Conservation (phyloP, 257 asterid species). For the Craterostigma plantagineum region DNA sequence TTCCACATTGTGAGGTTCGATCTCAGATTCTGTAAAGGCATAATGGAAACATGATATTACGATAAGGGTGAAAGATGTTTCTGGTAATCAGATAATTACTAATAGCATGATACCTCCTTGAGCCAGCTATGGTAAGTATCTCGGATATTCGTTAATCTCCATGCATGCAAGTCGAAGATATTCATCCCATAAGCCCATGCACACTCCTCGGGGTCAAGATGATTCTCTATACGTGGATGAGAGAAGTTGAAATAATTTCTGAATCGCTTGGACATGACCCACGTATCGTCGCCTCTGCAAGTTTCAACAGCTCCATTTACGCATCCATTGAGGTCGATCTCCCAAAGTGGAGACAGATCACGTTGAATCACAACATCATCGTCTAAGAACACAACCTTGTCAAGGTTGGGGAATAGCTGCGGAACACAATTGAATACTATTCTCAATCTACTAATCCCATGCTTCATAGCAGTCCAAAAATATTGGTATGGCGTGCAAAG, state of each 20-base stretch:
- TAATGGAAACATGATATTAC: no score
- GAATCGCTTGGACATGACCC: conserved; percentile 94
- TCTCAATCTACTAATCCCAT: neutral
- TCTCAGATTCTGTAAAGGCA: conserved; percentile 35
- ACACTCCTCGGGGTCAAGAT: conserved; percentile 77
- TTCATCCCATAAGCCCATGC: conserved; percentile 99
- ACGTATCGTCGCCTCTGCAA: conserved; percentile 76
- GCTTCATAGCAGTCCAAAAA: conserved; percentile 9
- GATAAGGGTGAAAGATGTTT: no score
- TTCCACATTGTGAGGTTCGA: conserved; percentile 55
- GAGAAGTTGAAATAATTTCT: conserved; percentile 89
- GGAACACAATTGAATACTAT: conserved; percentile 12
- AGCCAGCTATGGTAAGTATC: conserved; percentile 81
- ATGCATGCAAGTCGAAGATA: conserved; percentile 63
- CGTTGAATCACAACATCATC: conserved; percentile 84
- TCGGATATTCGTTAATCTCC: conserved; percentile 67
- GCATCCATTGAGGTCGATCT: conserved; percentile 63
- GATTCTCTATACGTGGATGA: conserved; percentile 62
- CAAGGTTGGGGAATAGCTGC: conserved; percentile 87
- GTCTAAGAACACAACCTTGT: conserved; percentile 84
- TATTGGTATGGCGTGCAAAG: conserved; percentile 3
- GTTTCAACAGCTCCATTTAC: conserved; percentile 97
- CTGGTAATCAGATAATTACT: no score
- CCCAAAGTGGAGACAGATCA: conserved; percentile 78
- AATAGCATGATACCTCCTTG: conserved; percentile 35